Evolutionary conservation across 164 flowering plant genomes (phyloP), one percentile per base, ranked within the genome.

Genomic region (Aristolochia fimbriata): DNA sequence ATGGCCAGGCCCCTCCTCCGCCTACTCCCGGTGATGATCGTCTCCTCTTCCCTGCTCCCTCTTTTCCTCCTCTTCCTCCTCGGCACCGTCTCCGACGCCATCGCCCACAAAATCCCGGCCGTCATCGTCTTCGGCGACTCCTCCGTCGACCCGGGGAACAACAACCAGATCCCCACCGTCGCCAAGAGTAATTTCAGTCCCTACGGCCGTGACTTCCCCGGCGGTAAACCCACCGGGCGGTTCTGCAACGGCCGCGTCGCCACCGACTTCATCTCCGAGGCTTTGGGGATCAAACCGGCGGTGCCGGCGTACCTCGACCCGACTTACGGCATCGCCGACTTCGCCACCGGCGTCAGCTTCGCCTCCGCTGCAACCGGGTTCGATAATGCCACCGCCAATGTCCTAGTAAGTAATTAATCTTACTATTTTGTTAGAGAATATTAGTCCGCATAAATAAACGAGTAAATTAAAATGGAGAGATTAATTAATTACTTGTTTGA

Each of bases 361-460:
- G 96, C 97, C 17, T 91, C 96, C 0, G 97, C 86, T 6, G 84
- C 76, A n/a, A 60, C 87, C 2, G 97, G 97, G 15, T 83, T 55
- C 55, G 95, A 90, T 56, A 74, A 75, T 13, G 62, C 71, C 14
- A 72, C 76, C 8, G 48, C 74, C n/a, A 15, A 30, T 23, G 46
- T 69, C 47, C 55, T 54, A 43, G 78, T 75, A 65, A 55, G 47
- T 51, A 62, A 54, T 47, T 58, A 50, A 50, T 33, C n/a, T n/a
- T n/a, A n/a, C n/a, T 2, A 27, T 27, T 2, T 5, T 27, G 30
- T 27, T 27, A 27, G 30, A 27, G 5, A 27, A 27, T 27, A 27
- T 27, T 27, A 27, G 30, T 27, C 30, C 5, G 3, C 30, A 27
- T 27, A n/a, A n/a, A n/a, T n/a, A n/a, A n/a, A n/a, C n/a, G n/a